phyloP scores from a whole-genome alignment of 1,284 basidiomycete species.

The Sporisorium graminicola region DNA sequence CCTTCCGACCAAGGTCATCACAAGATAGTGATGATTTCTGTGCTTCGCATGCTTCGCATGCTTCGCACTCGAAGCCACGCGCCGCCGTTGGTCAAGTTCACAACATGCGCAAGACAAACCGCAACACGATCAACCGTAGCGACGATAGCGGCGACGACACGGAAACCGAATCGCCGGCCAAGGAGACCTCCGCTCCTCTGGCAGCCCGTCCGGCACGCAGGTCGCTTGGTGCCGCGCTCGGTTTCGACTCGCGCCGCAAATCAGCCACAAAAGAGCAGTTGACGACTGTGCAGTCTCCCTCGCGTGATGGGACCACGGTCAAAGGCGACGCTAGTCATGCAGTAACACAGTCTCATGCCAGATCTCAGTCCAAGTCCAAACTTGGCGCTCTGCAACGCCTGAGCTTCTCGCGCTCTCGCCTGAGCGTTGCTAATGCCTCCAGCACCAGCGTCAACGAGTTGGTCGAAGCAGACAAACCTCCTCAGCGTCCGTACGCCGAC shows the following conservation, averaged over 20 bases:
- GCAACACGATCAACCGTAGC: neutral
- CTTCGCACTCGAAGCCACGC: neutral
- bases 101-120: neutral
- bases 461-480: neutral
- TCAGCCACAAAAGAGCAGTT: neutral
- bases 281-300: neutral
- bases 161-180: conserved; percentile 30
- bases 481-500: conserved; percentile 8
- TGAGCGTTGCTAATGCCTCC: conserved; percentile 24
- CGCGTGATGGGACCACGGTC: neutral
- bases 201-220: conserved; percentile 19
- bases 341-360: conserved; percentile 7
- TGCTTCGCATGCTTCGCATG: neutral
- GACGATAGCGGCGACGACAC: conserved; percentile 44
- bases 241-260: conserved; percentile 19
- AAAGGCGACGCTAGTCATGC: neutral
- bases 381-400: conserved; percentile 35
- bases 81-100: conserved; percentile 1
- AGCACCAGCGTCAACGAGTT: conserved; percentile 28
- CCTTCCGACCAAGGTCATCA: conserved; percentile 4
- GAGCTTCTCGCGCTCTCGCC: conserved; percentile 46
- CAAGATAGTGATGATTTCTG: conserved; percentile 9
- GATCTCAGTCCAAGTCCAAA: conserved; percentile 29
- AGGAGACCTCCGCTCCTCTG: neutral
- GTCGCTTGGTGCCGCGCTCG: conserved; percentile 37